phyloP scores from a whole-genome alignment of 2,329 filamentous ascomycete genomes.

The Bisporella sp. region DNA sequence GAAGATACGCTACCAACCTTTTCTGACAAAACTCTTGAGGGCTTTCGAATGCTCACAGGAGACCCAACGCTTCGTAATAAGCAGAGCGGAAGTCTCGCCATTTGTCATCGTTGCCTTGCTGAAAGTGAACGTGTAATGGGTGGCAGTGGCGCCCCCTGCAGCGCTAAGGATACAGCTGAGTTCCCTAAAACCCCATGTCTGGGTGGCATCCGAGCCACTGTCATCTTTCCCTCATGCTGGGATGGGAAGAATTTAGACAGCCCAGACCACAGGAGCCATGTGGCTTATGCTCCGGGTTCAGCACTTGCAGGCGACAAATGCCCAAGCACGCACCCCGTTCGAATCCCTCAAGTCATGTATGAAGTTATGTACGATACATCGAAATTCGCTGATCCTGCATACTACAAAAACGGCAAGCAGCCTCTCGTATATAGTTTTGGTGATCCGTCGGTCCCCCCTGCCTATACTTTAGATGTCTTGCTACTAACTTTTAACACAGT shows the following conservation, averaged over 20 bases:
- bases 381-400: no score
- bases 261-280: conserved; percentile 12
- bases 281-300: neutral
- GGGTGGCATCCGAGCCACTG: neutral
- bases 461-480: conserved; percentile 7
- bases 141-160: no score
- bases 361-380: neutral
- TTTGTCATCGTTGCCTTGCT: neutral
- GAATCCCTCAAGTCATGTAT: conserved; percentile 10
- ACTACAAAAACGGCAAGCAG: no score
- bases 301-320: no score
- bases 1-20: neutral
- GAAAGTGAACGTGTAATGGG: no score
- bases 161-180: no score
- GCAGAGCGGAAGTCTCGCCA: neutral
- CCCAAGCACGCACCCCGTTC: neutral
- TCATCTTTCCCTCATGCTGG: conserved; percentile 17
- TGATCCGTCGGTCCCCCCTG: conserved; percentile 4
- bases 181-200: no score
- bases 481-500: neutral
- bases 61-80: neutral
- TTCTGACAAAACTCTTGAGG: neutral
- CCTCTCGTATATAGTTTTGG: neutral
- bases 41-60: neutral
- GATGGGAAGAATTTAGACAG: conserved; percentile 15